phyloP scores from a whole-genome alignment of 495 filamentous ascomycete species.

The Tetracladium setigerum region DNA sequence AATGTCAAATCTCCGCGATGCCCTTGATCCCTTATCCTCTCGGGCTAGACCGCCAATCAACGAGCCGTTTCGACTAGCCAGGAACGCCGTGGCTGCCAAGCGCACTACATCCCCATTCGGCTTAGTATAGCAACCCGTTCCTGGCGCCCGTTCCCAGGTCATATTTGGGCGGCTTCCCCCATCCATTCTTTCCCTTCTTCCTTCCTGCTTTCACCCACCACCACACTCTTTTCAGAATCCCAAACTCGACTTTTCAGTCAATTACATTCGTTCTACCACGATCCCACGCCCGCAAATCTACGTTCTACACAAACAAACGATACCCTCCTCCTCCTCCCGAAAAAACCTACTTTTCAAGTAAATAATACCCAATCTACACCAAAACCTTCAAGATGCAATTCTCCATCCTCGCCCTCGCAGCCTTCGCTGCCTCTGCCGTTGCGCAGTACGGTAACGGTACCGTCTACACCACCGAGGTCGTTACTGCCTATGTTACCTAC shows the following conservation, averaged over 20 bases:
- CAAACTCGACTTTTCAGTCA: constrained; percentile 52
- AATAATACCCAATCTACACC: constrained; percentile 29
- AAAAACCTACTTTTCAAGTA: constrained; percentile 34
- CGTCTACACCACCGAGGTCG: constrained; percentile 64
- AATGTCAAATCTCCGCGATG: too few species aligned
- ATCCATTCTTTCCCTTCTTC: constrained; percentile 13
- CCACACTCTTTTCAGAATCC: too few species aligned
- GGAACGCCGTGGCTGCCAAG: too few species aligned
- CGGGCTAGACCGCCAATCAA: too few species aligned
- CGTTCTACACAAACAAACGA: constrained; percentile 16
- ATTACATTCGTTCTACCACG: constrained; percentile 47
- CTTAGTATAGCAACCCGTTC: too few species aligned
- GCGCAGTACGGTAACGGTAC: constrained; percentile 40
- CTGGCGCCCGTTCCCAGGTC: too few species aligned
- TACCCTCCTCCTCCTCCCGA: constrained; percentile 23
- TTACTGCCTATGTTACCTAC: constrained; percentile 77
- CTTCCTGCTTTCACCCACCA: constrained; percentile 26
- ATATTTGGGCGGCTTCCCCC: too few species aligned
- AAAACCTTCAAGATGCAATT: constrained; percentile 79
- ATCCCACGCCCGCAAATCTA: constrained; percentile 14
- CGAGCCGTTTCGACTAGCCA: too few species aligned
- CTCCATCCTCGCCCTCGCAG: constrained; percentile 48
- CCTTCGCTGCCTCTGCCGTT: constrained; percentile 55
- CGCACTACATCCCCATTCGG: too few species aligned
- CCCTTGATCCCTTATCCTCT: too few species aligned